Evolutionary conservation across 2,329 filamentous ascomycete genomes (phyloP).

Genomic region (Neonectria faginata): DNA sequence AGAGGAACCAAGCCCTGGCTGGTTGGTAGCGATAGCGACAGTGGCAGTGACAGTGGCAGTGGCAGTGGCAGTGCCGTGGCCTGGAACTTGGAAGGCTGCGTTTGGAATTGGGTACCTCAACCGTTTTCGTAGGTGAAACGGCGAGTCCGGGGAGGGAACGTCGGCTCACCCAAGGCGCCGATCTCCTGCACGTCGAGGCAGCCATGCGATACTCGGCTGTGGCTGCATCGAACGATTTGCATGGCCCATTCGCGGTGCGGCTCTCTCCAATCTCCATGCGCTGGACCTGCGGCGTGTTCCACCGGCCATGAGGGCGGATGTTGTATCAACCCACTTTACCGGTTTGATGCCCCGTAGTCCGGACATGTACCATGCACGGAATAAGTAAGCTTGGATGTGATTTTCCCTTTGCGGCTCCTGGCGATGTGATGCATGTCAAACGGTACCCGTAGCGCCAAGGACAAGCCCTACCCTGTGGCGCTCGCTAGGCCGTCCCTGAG

Average conservation of each 20-base stretch:
- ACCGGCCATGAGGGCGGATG: constrained; percentile 6
- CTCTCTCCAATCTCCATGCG: constrained; percentile 15
- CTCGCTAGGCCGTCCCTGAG: constrained; percentile 36
- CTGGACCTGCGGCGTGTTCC: constrained; percentile 5
- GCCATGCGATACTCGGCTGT: constrained; percentile 17
- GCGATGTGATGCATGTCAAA: constrained; percentile 33
- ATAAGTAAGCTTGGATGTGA: constrained; percentile 8
- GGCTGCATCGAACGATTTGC: constrained; percentile 14
- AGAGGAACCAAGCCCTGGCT: constrained; percentile 23
- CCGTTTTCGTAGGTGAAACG: constrained; percentile 17
- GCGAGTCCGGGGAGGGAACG: constrained; percentile 7
- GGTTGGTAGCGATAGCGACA: neutral
- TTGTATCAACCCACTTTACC: constrained; percentile 13
- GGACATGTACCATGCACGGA: neutral
- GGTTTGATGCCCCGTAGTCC: neutral
- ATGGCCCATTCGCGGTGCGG: constrained; percentile 7
- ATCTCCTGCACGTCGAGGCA: constrained; percentile 17
- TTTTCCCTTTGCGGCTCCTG: constrained; percentile 27
- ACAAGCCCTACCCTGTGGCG: constrained; percentile 28
- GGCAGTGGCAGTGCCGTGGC: neutral
- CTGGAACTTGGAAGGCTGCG: neutral
- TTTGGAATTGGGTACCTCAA: neutral
- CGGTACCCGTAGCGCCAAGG: constrained; percentile 24
- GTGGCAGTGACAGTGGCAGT: neutral
- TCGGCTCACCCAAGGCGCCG: constrained; percentile 10